Evolutionary conservation across 2,329 filamentous ascomycete species (phyloP).

Genomic region (Arthrobotrys sinensis): DNA sequence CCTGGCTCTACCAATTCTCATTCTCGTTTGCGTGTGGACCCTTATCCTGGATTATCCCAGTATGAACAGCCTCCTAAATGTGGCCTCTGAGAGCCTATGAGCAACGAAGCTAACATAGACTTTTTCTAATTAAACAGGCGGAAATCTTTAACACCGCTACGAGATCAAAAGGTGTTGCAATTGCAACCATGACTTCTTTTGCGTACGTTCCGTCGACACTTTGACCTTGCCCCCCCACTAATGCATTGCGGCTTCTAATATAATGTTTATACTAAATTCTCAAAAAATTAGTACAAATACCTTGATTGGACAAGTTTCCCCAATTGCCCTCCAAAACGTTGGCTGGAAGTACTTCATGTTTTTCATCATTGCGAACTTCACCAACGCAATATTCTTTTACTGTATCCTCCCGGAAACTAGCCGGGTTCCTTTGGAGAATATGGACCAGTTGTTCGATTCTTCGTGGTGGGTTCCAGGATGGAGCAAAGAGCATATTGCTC

Average conservation of each 20-base stretch:
- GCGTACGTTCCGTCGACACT: slow-evolving; percentile 67
- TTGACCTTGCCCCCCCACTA: not conserved
- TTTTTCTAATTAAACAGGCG: slow-evolving; percentile 70
- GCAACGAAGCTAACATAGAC: slow-evolving; percentile 62
- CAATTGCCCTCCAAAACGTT: slow-evolving; percentile 71
- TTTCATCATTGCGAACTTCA: slow-evolving; percentile 78
- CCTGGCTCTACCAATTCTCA: slow-evolving; percentile 85
- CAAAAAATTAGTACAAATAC: slow-evolving; percentile 68
- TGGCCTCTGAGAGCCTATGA: not conserved
- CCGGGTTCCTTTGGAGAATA: slow-evolving; percentile 77
- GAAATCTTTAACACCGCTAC: slow-evolving; percentile 85
- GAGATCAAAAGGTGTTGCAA: slow-evolving; percentile 80
- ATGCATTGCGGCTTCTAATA: slow-evolving; percentile 7
- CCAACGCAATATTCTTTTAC: slow-evolving; percentile 79
- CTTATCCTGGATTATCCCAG: slow-evolving; percentile 73
- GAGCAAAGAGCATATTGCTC: slow-evolving; percentile 71
- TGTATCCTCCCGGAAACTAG: slow-evolving; percentile 77
- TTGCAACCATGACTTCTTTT: slow-evolving; percentile 81
- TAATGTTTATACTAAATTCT: not conserved
- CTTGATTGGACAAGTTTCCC: slow-evolving; percentile 80
- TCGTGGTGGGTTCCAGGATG: slow-evolving; percentile 75
- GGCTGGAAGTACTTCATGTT: slow-evolving; percentile 72
- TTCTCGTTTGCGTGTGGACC: slow-evolving; percentile 81
- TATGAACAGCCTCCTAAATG: slow-evolving; percentile 38
- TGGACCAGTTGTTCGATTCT: slow-evolving; percentile 78